These are phyloP conservation scores for Ligustrum vulgare DNA, from an alignment of 257 asterid species.

Conservation along the genomic window DNA sequence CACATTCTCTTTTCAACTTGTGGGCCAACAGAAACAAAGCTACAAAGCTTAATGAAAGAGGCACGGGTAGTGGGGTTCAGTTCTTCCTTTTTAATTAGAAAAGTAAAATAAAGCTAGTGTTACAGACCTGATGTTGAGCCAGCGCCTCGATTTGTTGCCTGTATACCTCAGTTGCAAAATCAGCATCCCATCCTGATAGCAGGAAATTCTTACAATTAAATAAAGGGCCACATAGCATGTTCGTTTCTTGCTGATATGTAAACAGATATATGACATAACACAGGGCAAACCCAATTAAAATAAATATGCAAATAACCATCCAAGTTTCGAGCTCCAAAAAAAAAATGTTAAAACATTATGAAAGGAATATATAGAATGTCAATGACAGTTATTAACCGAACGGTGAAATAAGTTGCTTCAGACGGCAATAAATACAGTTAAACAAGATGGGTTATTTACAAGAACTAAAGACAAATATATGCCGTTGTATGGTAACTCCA, in stretches of 20 bases:
- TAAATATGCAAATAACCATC: constrained; percentile 4
- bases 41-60: constrained; percentile 17
- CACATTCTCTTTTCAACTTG: constrained; percentile 1
- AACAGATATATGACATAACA: neutral
- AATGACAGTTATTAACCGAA: constrained; percentile 13
- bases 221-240: constrained; percentile 17
- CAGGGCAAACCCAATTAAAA: neutral
- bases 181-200: constrained; percentile 91
- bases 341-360: neutral
- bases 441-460: constrained; percentile 4
- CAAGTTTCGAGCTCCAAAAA: neutral
- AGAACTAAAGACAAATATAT: constrained; percentile 5
- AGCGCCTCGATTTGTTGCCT: constrained; percentile 88
- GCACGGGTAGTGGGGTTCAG: neutral
- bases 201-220: constrained; percentile 25
- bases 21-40: constrained; percentile 6
- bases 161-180: constrained; percentile 92
- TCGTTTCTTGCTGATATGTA: constrained; percentile 5
- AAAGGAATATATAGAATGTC: neutral
- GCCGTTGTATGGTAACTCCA: too few species aligned
- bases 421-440: neutral
- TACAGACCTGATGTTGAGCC: constrained; percentile 84
- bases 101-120: constrained; percentile 4
- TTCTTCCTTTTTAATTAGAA: constrained; percentile 11
- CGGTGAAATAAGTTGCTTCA: constrained; percentile 9